Base-by-base conservation (phyloP, 1,139 yeast species). In the Magnusiomyces clavatus region DNA sequence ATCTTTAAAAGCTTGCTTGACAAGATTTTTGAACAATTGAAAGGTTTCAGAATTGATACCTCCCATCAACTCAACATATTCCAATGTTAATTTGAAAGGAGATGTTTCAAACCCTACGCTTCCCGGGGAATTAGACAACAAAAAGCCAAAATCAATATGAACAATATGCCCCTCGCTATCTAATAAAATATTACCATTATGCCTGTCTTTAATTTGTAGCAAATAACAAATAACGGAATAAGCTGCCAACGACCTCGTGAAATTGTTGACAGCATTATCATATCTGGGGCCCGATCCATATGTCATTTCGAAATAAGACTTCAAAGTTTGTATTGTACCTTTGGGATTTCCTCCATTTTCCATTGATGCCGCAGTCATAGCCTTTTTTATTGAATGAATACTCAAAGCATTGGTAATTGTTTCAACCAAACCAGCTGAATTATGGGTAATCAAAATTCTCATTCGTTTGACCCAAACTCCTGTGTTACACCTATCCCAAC, bases 61-160 rank as follows among this genome's bases (percentile, higher is more conserved):
- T 5, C 95, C 98, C 61, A 92, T 68, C 3, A 92, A 67, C 43
- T 90, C 97, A 20, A 89, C 80, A 62, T 92, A 92, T 63, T 92
- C 98, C 54, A 76, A 75, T 0, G 97, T 88, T 16, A 92, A 72
- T 64, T 92, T 92, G 74, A 92, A 92, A 1, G 98, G 97, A 0
- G 97, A 96, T 1, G 96, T 95, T 64, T 92, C 98, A 67, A 92
- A 89, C 0, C 97, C 96, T 51, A 92, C 88, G 53, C 95, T 84
- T 1, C 97, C 97, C 0, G 98, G 98, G 0, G 97, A 84, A 63
- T 92, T 92, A 0, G 96, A 87, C 5, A 92, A 72, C 63, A 92
- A 69, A 65, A 89, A 92, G 0, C 98, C 98, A 71, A 92, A 92
- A 69, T 92, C 98, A 60, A 92, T 92, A 66, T 92, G 98, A 48